Percentiles rank a stretch among this genome's conserved stretches.
phyloP scores from a whole-genome alignment of 129 eudicot species.

The Dittrichia graveolens region DNA sequence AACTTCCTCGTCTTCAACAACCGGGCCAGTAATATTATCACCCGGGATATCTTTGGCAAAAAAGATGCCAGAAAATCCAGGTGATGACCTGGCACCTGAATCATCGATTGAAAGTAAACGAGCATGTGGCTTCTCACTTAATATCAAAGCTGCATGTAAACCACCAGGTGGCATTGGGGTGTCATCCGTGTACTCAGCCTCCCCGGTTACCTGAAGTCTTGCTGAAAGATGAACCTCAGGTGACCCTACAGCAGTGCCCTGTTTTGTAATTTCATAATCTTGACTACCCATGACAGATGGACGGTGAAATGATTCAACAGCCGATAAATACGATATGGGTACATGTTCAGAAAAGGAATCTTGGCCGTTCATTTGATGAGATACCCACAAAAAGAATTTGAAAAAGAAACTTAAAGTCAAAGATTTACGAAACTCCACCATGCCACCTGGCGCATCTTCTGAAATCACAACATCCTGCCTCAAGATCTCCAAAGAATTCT shows the following conservation, averaged over 20 bases:
- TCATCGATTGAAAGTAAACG: constrained; percentile 79
- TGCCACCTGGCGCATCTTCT: constrained; percentile 96
- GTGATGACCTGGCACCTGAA: constrained; percentile 73
- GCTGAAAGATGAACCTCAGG: constrained; percentile 94
- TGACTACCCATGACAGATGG: constrained; percentile 78
- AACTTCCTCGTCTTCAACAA: constrained; percentile 77
- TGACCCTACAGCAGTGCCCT: constrained; percentile 82
- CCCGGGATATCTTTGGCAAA: constrained; percentile 91
- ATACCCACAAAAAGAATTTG: constrained; percentile 90
- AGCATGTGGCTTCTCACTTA: constrained; percentile 95
- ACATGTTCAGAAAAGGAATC: constrained; percentile 50
- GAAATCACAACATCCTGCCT: constrained; percentile 64
- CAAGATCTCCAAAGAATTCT: constrained; percentile 59
- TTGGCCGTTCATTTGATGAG: constrained; percentile 74
- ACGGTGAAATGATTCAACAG: constrained; percentile 56
- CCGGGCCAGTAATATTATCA: constrained; percentile 57
- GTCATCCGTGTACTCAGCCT: constrained; percentile 98
- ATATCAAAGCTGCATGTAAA: constrained; percentile 82
- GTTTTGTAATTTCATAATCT: constrained; percentile 70
- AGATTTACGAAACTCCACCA: constrained; percentile 94
- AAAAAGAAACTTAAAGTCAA: constrained; percentile 87
- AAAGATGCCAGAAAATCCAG: constrained; percentile 84
- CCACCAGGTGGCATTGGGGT: constrained; percentile 78
- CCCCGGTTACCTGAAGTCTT: constrained; percentile 91
- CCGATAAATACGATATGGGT: constrained; percentile 74